Evolutionary conservation across 805 yeast species (phyloP), one percentile per base, ranked within the genome.

Genomic region (Yamadazyma paraphyllophila): DNA sequence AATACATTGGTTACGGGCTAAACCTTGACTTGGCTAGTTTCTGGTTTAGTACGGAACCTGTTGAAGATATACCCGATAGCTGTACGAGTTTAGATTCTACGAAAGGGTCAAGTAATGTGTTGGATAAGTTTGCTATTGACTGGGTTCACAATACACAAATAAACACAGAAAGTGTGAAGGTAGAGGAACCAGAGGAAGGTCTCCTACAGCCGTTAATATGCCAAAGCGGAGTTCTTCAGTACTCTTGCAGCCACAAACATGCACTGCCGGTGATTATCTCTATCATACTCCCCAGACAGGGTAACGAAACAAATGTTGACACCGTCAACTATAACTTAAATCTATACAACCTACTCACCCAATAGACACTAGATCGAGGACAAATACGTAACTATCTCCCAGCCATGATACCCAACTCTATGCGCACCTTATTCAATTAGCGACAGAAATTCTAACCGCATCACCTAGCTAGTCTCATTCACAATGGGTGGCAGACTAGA

Each of bases 1-100:
- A 88, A 55, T 77, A 73, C 32, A 54, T 76, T 2, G 96, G 95
- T 0, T 62, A 73, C 13, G 95, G 96, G 2, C 48, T 63, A 31
- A 59, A 63, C 39, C 49, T 63, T 11, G 63, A 63, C 25, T 44
- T 63, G 15, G 15, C 51, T 2, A 44, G 45, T 9, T 57, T 63
- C 40, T 37, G 40, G 7, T 63, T 62, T 25, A 34, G 17, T 13
- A 14, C 39, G 31, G 17, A 9, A n/a, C 33, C 30, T 2, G 33
- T 41, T 20, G 24, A 20, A 20, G 24, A 20, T 20, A 20, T 20
- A 20, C 24, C 24, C 6, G 24, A 20, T 20, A 3, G 24, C 6
- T 4, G 24, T 20, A 20, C 24, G 24, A 20, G 24, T 20, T 20
- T 20, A 4, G 24, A 20, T 20, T 20, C 24, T 20, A 20, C 24